Percentiles rank a stretch among this genome's conserved stretches.
Conservation (phyloP, 2,329 filamentous ascomycete genomes). For the Gliomastix tumulicola region DNA sequence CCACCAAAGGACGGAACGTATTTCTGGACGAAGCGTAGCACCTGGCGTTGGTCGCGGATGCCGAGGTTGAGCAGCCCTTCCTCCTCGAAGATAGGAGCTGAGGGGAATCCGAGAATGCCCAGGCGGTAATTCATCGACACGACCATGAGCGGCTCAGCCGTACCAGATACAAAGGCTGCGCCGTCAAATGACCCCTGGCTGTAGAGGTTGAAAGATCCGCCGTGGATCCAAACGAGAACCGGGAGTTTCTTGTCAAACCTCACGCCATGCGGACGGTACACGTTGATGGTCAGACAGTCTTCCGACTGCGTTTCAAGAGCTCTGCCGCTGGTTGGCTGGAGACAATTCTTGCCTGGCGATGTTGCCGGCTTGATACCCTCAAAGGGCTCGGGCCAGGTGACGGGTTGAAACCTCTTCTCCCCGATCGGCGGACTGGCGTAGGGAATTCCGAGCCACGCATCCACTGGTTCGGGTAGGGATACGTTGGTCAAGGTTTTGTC, state of each 20-base stretch:
- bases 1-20: constrained; percentile 48
- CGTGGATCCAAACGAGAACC: constrained; percentile 31
- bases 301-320: constrained; percentile 18
- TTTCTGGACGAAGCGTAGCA: constrained; percentile 44
- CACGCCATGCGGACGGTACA: constrained; percentile 24
- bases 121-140: constrained; percentile 35
- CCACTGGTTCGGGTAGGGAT: constrained; percentile 22
- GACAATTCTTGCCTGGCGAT: constrained; percentile 31
- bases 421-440: constrained; percentile 34
- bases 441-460: constrained; percentile 41
- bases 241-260: constrained; percentile 25
- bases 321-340: constrained; percentile 23
- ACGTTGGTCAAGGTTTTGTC: constrained; percentile 22
- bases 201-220: constrained; percentile 22
- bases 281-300: constrained; percentile 31
- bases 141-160: constrained; percentile 30
- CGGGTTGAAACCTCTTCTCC: constrained; percentile 28
- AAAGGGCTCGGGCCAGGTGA: constrained; percentile 31
- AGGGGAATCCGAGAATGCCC: constrained; percentile 31
- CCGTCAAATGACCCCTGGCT: constrained; percentile 25
- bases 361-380: constrained; percentile 27
- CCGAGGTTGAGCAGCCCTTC: constrained; percentile 40
- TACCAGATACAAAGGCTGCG: constrained; percentile 20
- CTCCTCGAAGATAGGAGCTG: constrained; percentile 28
- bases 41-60: constrained; percentile 43